phyloP scores from a whole-genome alignment of 2,329 filamentous ascomycete species.

The Trichophyton mentagrophytes region DNA sequence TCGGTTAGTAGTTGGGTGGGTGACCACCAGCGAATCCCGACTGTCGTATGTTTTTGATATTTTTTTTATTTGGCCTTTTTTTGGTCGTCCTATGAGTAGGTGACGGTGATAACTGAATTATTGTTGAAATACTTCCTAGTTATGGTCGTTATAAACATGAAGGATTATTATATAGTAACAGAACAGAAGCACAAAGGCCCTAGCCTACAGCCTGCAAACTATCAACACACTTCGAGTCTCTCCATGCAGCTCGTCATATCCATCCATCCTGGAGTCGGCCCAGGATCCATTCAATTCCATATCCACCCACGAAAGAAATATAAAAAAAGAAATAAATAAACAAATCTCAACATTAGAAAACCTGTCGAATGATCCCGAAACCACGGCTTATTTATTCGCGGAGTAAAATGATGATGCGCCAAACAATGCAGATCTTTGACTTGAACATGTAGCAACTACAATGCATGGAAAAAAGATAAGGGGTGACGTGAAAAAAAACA shows the following conservation, averaged over 20 bases:
- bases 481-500: background rate
- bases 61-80: background rate
- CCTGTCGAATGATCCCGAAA: too few relatives aligned
- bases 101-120: background rate
- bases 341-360: too few relatives aligned
- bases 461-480: background rate
- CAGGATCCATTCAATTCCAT: too few relatives aligned
- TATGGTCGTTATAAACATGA: background rate
- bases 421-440: conserved; percentile 64
- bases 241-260: background rate
- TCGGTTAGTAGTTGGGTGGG: background rate
- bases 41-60: background rate
- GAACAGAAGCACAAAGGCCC: background rate
- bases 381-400: too few relatives aligned
- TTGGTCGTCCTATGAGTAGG: too few relatives aligned
- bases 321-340: too few relatives aligned
- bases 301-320: too few relatives aligned
- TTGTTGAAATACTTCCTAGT: background rate
- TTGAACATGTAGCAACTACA: too few relatives aligned
- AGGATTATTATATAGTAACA: background rate
- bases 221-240: background rate
- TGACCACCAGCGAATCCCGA: background rate
- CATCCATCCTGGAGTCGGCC: too few relatives aligned
- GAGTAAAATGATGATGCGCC: background rate
- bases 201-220: background rate